Evolutionary conservation across 805 yeast species (phyloP), one percentile per base, ranked within the genome.

Genomic region (Millerago galiae): DNA sequence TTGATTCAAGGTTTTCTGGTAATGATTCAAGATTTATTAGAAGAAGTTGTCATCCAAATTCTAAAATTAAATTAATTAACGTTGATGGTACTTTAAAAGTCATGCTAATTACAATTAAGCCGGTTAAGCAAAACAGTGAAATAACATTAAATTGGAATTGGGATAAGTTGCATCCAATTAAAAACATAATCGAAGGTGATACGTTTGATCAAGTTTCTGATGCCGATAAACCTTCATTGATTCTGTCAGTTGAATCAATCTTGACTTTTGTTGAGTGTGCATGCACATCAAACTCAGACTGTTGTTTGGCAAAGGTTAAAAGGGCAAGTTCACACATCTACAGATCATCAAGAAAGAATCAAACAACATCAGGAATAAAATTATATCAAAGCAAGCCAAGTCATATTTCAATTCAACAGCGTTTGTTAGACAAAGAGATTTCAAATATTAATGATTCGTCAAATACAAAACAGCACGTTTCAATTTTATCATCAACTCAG

Each of bases 81-180:
- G 49, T 66, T 14, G 52, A 55, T 16, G 50, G 49, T 3, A 63
- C 66, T 1, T 68, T 84, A 9, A 73, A 71, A 42, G 79, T 85
- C 55, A 67, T 77, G 8, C 68, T 86, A 9, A 67, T 67, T 25
- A 75, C 96, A 0, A 60, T 71, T 1, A 71, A 67, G 37, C 75
- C 75, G 2, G 74, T 90, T 24, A 67, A 69, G 40, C 61, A 70
- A 9, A 88, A 79, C n/a, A 75, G 79, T 32, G 97, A 90, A 56
- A 62, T 91, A 16, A 73, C 90, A 0, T 61, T 88, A 9, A 76
- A 80, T 2, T 91, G 98, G 98, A 86, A 82, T 46, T 91, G 96
- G 95, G 95, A 89, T 56, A 57, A 62, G 3, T 49, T 66, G 14
- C 96, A 89, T 58, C 95, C 97, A 2, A 83, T 88, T 31, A 64